Base-by-base conservation (phyloP, 306 rosid species). In the Clitoria ternatea region DNA sequence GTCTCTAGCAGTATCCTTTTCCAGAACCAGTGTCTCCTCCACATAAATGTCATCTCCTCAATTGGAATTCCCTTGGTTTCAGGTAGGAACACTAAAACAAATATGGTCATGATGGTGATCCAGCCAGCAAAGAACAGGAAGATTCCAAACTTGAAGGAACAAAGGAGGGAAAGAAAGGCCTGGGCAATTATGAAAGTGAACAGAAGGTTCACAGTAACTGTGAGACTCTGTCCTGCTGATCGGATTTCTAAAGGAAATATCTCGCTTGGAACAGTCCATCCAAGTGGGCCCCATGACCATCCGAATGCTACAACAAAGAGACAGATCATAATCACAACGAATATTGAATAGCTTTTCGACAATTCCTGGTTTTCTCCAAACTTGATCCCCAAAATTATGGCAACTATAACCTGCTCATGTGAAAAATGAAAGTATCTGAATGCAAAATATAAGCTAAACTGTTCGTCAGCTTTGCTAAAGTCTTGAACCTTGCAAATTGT, bases 301-400 rank as follows among this genome's bases (percentile, higher is more conserved):
- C 82, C 86, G 26, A 82, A 82, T 8, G 96, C 97, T 62, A 93
- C 0, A 64, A 93, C 98, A 53, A 93, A 93, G 13, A 93, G 84
- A 83, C 98, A 93, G 4, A 93, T 67, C 77, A 90, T 71, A 5
- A 48, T 66, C 66, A 93, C 96, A 17, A 93, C 97, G 74, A 88
- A 14, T 20, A 82, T 66, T 4, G 94, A 93, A 77, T 19, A 84
- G 19, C 81, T 78, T 79, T 81, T 85, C 0, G 98, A 65, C 39
- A 87, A 69, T 27, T 67, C 83, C 39, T 87, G 82, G 68, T 85
- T 53, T 4, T 55, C 62, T 22, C 94, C 92, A 6, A 93, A 88
- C 80, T 90, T 90, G 7, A 87, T 4, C 63, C 88, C 97, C 56
- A 93, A 59, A 48, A 93, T 84, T 40, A 84, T 52, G 2, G 96